These are phyloP conservation scores for Alternaria atra DNA, from an alignment of 2,329 filamentous ascomycete species.

Conservation along the genomic window DNA sequence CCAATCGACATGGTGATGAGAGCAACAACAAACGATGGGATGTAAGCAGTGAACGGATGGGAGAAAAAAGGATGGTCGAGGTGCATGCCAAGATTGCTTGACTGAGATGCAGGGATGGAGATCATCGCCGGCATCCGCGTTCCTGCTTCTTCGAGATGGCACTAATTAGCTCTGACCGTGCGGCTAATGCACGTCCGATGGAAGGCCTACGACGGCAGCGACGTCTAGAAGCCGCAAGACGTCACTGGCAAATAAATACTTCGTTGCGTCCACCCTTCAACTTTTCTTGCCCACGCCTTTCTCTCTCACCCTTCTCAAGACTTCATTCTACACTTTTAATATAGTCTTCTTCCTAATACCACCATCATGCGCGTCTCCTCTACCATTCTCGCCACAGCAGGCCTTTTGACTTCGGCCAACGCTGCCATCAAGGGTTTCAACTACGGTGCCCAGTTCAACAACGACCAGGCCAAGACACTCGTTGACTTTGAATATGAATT, in stretches of 20 bases:
- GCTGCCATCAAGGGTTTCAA: conserved; percentile 70
- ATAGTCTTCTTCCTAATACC: conserved; percentile 7
- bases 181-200: conserved; percentile 28
- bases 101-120: background rate
- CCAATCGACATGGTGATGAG: background rate
- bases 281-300: conserved; percentile 9
- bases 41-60: background rate
- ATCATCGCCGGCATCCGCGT: conserved; percentile 14
- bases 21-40: background rate
- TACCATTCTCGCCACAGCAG: conserved; percentile 48
- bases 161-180: conserved; percentile 26
- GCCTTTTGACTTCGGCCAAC: conserved; percentile 52
- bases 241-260: conserved; percentile 32
- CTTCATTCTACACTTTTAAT: conserved; percentile 16
- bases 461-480: conserved; percentile 67
- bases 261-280: conserved; percentile 11
- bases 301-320: background rate
- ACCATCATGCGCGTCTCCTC: conserved; percentile 48
- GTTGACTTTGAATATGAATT: conserved; percentile 76
- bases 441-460: conserved; percentile 71
- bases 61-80: background rate
- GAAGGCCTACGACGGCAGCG: conserved; percentile 12
- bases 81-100: conserved; percentile 3
- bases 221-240: conserved; percentile 17
- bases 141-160: conserved; percentile 17